phyloP scores from a whole-genome alignment of 768 basidiomycete genomes.

The Suillus ampliporus region DNA sequence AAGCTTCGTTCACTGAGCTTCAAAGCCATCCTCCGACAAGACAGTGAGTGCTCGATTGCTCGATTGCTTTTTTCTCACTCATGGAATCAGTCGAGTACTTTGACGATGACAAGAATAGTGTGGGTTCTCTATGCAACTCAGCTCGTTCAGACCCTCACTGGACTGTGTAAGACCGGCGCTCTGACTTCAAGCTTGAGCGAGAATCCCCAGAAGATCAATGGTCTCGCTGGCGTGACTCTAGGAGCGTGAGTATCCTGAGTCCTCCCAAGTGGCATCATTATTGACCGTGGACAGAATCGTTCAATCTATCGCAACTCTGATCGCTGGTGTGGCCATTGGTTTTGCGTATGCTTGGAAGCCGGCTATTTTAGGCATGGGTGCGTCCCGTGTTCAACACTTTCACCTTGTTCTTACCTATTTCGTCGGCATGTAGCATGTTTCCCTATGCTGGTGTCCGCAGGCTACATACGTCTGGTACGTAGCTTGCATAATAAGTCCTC shows the following conservation, averaged over 20 bases:
- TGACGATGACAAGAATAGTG: slow-evolving; percentile 46
- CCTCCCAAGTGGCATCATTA: background rate
- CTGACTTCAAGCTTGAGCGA: slow-evolving; percentile 83
- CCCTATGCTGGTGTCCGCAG: slow-evolving; percentile 69
- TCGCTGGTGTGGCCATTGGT: slow-evolving; percentile 78
- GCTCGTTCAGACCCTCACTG: background rate
- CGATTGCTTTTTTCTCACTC: too few relatives aligned
- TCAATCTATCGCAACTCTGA: slow-evolving; percentile 71
- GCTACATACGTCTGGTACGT: slow-evolving; percentile 82
- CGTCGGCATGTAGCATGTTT: slow-evolving; percentile 56
- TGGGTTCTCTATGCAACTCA: background rate
- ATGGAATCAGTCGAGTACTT: slow-evolving; percentile 39
- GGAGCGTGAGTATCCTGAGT: slow-evolving; percentile 59
- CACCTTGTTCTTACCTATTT: background rate
- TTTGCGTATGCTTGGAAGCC: slow-evolving; percentile 78
- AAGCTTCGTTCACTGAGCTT: slow-evolving; percentile 48
- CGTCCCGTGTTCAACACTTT: slow-evolving; percentile 21
- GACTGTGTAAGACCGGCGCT: slow-evolving; percentile 65
- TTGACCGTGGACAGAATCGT: slow-evolving; percentile 58
- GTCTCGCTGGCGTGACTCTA: slow-evolving; percentile 85
- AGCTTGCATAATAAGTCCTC: background rate
- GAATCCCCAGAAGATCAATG: slow-evolving; percentile 88
- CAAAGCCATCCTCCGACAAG: slow-evolving; percentile 49
- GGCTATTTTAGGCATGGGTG: slow-evolving; percentile 82
- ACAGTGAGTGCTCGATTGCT: slow-evolving; percentile 39